Evolutionary conservation across 1,284 basidiomycete genomes (phyloP), one percentile per base, ranked within the genome.

Genomic region (Rhodotorula mucilaginosa): DNA sequence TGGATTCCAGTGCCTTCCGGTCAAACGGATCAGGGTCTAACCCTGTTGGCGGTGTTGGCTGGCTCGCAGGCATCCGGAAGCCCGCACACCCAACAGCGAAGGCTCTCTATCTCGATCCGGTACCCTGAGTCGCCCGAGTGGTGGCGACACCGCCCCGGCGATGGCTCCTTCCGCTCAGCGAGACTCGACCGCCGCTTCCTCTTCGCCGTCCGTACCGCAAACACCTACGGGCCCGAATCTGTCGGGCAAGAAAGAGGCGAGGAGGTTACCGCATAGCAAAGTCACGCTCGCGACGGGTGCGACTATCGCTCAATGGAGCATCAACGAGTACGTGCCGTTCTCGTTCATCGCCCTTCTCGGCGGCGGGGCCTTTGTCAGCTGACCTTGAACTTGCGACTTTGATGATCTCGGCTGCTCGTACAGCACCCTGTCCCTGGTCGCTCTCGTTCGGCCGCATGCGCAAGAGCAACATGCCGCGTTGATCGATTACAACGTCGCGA

Each of bases 401-500:
- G 6, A 21, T 46, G n/a, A 15, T 7, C 21, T 13, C 59, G 47
- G 12, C 0, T n/a, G 16, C 34, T 1, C 21, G 18, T 8, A 15
- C 67, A 85, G 85, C 52, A 80, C 84, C 54, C 80, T 97, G 7
- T 92, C 91, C 0, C 84, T 98, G 54, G 85, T 97, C 59, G 89
- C 90, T 3, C 82, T 96, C 60, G 81, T 97, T 19, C 89, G 91
- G 26, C 91, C 92, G 2, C 84, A 87, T 57, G 88, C 91, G 23
- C 93, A 89, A 79, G 89, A 92, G 67, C 85, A 86, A 67, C 85
- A 90, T 72, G 84, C 91, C 31, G 92, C 92, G 23, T 84, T 95
- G 72, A 87, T 97, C 58, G 94, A 97, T 80, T 96, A 92, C 82
- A 98, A 98, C 78, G 88, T 97, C 8, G 89, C 93, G 29, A 92